A percentile compares a stretch with the other conserved stretches of the same genome.
Evolutionary conservation across 1,284 basidiomycete species (phyloP).

Genomic region (Mrakiaceae sp.): DNA sequence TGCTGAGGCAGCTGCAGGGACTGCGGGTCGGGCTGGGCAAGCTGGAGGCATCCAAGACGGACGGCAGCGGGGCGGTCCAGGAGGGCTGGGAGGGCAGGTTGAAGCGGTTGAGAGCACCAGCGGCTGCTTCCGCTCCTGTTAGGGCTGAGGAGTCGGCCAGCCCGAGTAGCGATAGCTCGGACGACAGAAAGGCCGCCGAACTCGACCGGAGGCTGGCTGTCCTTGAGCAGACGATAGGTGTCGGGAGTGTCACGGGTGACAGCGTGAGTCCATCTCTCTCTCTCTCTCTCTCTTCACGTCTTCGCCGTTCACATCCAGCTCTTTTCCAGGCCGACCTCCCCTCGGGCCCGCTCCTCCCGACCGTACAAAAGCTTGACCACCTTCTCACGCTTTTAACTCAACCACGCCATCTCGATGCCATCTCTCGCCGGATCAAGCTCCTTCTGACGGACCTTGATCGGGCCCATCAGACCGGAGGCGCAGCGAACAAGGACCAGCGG

Average conservation of each 20-base stretch:
- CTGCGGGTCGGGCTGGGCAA: constrained; percentile 29
- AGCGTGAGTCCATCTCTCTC: constrained; percentile 18
- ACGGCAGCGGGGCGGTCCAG: neutral
- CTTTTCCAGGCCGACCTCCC: constrained; percentile 47
- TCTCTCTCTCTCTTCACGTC: neutral
- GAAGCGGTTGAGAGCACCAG: neutral
- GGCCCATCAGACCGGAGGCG: constrained; percentile 43
- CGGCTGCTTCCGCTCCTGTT: no score
- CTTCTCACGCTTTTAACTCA: constrained; percentile 73
- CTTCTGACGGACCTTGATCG: constrained; percentile 87
- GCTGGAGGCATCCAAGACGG: neutral
- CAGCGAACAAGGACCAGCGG: constrained; percentile 29
- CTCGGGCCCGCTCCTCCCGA: constrained; percentile 66
- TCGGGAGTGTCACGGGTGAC: constrained; percentile 24
- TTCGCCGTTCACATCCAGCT: neutral
- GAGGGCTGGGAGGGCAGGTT: constrained; percentile 8
- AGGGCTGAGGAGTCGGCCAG: no score
- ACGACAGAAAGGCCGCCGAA: constrained; percentile 41
- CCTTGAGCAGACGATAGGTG: constrained; percentile 65
- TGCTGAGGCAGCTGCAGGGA: constrained; percentile 43
- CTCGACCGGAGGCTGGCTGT: constrained; percentile 68
- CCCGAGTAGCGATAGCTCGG: neutral
- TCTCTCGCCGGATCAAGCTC: constrained; percentile 84
- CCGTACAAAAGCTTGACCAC: constrained; percentile 68
- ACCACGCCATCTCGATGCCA: constrained; percentile 92